phyloP scores from a whole-genome alignment of 2,329 filamentous ascomycete species.

The Fusarium tupiense region DNA sequence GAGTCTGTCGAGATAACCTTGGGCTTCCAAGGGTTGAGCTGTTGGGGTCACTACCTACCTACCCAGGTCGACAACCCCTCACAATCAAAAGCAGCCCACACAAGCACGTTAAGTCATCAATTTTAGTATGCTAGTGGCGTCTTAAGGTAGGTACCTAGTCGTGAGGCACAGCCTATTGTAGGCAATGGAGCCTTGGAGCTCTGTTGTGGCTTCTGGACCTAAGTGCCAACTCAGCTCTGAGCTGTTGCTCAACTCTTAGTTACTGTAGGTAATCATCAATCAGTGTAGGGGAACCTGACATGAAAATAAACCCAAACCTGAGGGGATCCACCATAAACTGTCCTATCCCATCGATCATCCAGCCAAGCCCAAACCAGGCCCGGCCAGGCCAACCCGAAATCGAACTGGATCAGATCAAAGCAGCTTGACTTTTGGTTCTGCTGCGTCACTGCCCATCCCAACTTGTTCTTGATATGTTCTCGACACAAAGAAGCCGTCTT shows the following conservation, averaged over 20 bases:
- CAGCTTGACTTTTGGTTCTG: slow-evolving; percentile 34
- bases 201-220: slow-evolving; percentile 4
- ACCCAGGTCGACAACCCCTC: not conserved
- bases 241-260: not conserved
- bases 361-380: slow-evolving; percentile 14
- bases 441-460: slow-evolving; percentile 38
- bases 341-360: slow-evolving; percentile 29
- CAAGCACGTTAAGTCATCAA: slow-evolving; percentile 23
- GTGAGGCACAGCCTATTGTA: not conserved
- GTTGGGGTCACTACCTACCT: not conserved
- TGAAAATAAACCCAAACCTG: slow-evolving; percentile 14
- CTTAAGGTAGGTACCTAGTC: not conserved
- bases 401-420: slow-evolving; percentile 38
- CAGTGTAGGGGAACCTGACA: slow-evolving; percentile 14
- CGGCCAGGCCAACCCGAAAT: slow-evolving; percentile 27
- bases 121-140: slow-evolving; percentile 11
- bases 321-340: slow-evolving; percentile 35
- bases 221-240: slow-evolving; percentile 8
- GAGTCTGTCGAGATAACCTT: not conserved
- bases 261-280: slow-evolving; percentile 4
- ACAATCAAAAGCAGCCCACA: not conserved
- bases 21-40: not conserved
- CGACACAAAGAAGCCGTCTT: slow-evolving; percentile 4
- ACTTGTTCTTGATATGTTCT: slow-evolving; percentile 23
- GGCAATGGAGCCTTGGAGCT: slow-evolving; percentile 1